Evolutionary conservation across 345 rosid species (phyloP), one percentile per base, ranked within the genome.

Genomic region (Punica granatum): DNA sequence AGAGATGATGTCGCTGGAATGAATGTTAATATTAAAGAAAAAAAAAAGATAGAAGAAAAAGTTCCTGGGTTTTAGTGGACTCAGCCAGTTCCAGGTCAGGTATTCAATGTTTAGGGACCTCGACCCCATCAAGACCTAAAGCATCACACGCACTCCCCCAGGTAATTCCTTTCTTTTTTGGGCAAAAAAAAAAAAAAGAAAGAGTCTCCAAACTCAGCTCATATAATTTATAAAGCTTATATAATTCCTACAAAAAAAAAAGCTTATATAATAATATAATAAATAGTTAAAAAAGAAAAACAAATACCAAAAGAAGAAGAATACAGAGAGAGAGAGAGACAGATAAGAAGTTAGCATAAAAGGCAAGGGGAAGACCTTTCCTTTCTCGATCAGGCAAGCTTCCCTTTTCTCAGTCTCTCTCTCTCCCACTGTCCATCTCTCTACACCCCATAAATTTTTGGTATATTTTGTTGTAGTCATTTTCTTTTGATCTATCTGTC

Each of bases 291-390:
- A 4, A 23, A 64, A 36, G n/a, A n/a, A n/a, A n/a, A n/a, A n/a
- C n/a, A n/a, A n/a, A n/a, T n/a, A n/a, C n/a, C n/a, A n/a, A n/a
- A n/a, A n/a, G n/a, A n/a, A n/a, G n/a, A n/a, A n/a, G 31, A 28
- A 2, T 26, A 51, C 7, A 34, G 10, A 30, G 35, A 16, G 23
- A 56, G 36, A 32, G 28, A 39, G 37, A 26, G 26, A 46, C 16
- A 7, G 64, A n/a, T n/a, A n/a, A n/a, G n/a, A n/a, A n/a, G n/a
- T n/a, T 69, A 39, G 76, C 76, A 46, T 68, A 68, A 68, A 73
- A 68, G 64, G 68, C 42, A 73, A 73, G 46, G 15, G 46, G 26
- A 30, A 43, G 23, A 64, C 44, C 58, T 71, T 71, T 71, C 74
- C 68, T 64, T 71, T 71, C 64, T 71, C 46, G 74, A 63, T 62